Evolutionary conservation across 345 rosid species (phyloP), one percentile per base, ranked within the genome.

Genomic region (Eucalyptus pauciflora): DNA sequence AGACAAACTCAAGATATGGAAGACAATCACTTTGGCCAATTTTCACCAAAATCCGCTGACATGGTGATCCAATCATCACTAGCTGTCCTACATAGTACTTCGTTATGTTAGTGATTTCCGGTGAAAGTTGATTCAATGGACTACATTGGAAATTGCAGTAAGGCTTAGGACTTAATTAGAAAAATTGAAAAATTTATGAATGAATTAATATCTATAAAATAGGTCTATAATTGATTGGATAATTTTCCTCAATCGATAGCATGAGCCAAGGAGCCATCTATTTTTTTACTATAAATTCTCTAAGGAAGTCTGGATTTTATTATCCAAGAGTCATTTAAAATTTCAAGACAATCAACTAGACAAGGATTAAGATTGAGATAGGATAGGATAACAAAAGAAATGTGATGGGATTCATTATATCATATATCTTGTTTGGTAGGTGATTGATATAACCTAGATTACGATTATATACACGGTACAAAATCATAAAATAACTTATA

Each of bases 1-100:
- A 27, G 8, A 62, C 16, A 62, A 62, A 62, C 69, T 62, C 16
- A 62, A 62, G 33, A 62, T 27, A 62, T 62, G 69, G 69, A 27
- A 29, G 69, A 62, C 17, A 62, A 62, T 15, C 11, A 31, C 18
- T 67, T 15, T 2, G 5, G 22, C 41, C 37, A 8, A 31, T 67
- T 67, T 31, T 67, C 17, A n/a, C 6, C 22, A 6, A 67, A 67
- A n/a, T n/a, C 33, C 0, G 0, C 3, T 31, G 2, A 67, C 11
- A 7, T 67, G 41, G 37, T 3, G 0, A n/a, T 67, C 18, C 2
- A n/a, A 13, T 67, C 79, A 67, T 67, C 1, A 13, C 69, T 27
- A 13, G 33, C 14, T 29, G 1, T 62, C 16, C n/a, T 27, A 62
- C 15, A 3, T 16, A 37, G 1, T 18, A 67, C 3, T 15, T n/a